Percentiles rank a stretch among this genome's conserved stretches.
Conservation (phyloP, 805 yeast species). For the Wickerhamiella nectarea region DNA sequence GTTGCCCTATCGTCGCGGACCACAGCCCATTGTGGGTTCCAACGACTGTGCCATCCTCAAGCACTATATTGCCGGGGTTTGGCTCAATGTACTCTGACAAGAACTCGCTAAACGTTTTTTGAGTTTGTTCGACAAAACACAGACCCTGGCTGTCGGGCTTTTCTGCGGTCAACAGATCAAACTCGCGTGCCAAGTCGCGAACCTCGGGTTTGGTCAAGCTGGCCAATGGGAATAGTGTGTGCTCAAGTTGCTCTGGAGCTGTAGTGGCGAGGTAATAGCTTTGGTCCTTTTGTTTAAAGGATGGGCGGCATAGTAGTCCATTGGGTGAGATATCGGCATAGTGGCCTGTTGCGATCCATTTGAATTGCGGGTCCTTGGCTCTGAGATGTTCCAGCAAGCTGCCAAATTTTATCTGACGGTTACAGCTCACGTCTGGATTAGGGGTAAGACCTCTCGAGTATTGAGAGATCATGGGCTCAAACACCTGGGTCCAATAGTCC, state of each 20-base stretch:
- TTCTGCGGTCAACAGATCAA: conserved; percentile 43
- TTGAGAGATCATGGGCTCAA: conserved; percentile 74
- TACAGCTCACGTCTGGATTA: conserved; percentile 88
- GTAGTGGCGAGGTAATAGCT: conserved; percentile 77
- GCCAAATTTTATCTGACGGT: conserved; percentile 78
- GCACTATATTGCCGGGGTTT: conserved; percentile 66
- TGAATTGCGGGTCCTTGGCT: conserved; percentile 12
- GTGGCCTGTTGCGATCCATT: conserved; percentile 80
- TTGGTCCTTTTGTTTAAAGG: conserved; percentile 62
- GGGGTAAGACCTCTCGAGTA: conserved; percentile 74
- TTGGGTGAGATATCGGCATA: conserved; percentile 26
- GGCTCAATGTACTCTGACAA: conserved; percentile 59
- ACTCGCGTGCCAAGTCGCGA: conserved; percentile 46
- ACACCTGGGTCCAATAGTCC: conserved; percentile 88
- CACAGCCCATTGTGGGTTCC: conserved; percentile 80
- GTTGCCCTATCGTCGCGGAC: conserved; percentile 93
- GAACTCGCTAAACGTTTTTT: conserved; percentile 46
- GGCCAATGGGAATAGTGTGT: conserved; percentile 68
- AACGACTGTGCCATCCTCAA: conserved; percentile 59
- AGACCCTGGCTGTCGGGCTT: conserved; percentile 92
- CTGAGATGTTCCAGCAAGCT: conserved; percentile 35
- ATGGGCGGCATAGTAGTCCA: conserved; percentile 32
- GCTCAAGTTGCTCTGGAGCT: conserved; percentile 31
- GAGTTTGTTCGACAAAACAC: conserved; percentile 70
- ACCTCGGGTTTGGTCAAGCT: conserved; percentile 62